phyloP scores from a whole-genome alignment of 495 filamentous ascomycete species.

The Penicillium diatomitis region DNA sequence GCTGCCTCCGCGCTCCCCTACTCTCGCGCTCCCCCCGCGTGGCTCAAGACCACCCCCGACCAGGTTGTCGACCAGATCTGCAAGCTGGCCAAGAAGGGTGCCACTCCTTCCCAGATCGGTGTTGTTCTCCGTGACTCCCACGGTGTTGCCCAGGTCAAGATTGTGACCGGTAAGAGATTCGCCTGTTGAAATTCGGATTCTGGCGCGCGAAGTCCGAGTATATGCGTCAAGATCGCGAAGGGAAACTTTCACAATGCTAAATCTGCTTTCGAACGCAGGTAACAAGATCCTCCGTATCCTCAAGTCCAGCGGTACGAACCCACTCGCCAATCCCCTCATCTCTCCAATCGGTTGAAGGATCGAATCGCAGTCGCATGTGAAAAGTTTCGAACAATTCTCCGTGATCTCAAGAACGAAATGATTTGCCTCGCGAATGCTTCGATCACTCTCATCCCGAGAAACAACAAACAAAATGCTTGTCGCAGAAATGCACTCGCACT shows the following conservation, averaged over 20 bases:
- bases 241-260: slow-evolving; percentile 13
- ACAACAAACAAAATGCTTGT: slow-evolving; percentile 10
- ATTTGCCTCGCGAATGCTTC: slow-evolving; percentile 6
- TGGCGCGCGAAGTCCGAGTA: not conserved
- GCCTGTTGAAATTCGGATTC: not conserved
- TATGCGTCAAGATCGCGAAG: slow-evolving; percentile 1
- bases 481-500: slow-evolving; percentile 23
- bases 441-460: slow-evolving; percentile 5
- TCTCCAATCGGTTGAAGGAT: slow-evolving; percentile 20
- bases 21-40: slow-evolving; percentile 81
- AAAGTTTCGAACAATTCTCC: slow-evolving; percentile 1
- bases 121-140: slow-evolving; percentile 95
- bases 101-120: slow-evolving; percentile 96
- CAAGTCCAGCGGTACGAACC: slow-evolving; percentile 78
- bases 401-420: not conserved
- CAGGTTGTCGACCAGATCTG: slow-evolving; percentile 97
- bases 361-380: slow-evolving; percentile 7
- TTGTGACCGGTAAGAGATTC: slow-evolving; percentile 75
- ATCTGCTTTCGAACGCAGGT: slow-evolving; percentile 41
- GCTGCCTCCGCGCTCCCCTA: slow-evolving; percentile 90
- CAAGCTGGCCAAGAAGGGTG: slow-evolving; percentile 96
- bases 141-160: slow-evolving; percentile 92
- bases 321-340: slow-evolving; percentile 11
- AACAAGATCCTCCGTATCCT: slow-evolving; percentile 99
- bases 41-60: slow-evolving; percentile 85